Percentiles rank a stretch among this genome's conserved stretches.
These are phyloP conservation scores for Suillus hirtellus DNA, from an alignment of 768 basidiomycete genomes.

Conservation along the genomic window DNA sequence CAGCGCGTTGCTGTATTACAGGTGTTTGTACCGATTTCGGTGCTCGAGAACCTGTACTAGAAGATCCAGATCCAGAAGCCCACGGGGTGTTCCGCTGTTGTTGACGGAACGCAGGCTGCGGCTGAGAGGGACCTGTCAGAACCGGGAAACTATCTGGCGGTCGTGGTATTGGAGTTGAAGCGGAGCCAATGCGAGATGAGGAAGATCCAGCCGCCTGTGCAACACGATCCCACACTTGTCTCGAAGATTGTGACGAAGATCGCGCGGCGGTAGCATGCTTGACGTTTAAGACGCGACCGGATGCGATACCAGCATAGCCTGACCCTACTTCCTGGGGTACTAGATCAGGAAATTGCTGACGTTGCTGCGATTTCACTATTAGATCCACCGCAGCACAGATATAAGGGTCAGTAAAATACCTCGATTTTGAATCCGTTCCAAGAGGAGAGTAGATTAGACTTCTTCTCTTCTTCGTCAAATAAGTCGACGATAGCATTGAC, in stretches of 20 bases:
- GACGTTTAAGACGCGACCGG: conserved; percentile 81
- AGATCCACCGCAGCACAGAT: conserved; percentile 5
- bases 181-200: conserved; percentile 32
- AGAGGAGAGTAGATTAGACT: conserved; percentile 65
- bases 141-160: conserved; percentile 33
- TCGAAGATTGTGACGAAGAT: conserved; percentile 55
- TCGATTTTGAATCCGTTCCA: conserved; percentile 88
- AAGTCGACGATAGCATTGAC: conserved; percentile 75
- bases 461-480: conserved; percentile 84
- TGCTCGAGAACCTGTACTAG: conserved; percentile 22
- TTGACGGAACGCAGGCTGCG: conserved; percentile 36
- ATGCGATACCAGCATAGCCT: conserved; percentile 77
- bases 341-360: conserved; percentile 82
- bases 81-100: conserved; percentile 61
- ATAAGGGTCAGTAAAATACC: conserved; percentile 40
- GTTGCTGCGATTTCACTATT: conserved; percentile 54
- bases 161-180: conserved; percentile 25
- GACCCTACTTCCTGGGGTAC: conserved; percentile 56
- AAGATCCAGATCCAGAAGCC: conserved; percentile 40
- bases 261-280: conserved; percentile 71
- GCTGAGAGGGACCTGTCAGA: conserved; percentile 19
- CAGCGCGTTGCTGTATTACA: conserved; percentile 1
- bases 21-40: conserved; percentile 24
- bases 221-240: conserved; percentile 84
- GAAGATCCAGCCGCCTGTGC: conserved; percentile 70